Base-by-base conservation (phyloP, 2,329 filamentous ascomycete species). In the Microcera coccophila region DNA sequence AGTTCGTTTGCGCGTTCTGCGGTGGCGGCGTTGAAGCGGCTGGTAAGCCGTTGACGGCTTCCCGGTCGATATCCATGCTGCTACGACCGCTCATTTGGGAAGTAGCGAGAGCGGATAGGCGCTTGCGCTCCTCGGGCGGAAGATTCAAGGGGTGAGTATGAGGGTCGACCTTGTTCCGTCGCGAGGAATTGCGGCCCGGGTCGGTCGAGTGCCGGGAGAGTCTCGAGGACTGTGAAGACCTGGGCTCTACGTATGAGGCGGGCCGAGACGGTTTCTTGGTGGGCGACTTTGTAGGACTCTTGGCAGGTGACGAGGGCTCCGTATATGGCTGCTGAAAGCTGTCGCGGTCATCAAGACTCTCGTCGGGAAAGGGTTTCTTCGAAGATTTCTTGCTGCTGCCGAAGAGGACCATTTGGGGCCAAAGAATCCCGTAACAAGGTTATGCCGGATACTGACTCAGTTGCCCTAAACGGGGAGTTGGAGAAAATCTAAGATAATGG, bases 131-230 rank as follows among this genome's bases (percentile, higher is more conserved):
- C 71, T 95, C 90, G 36, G 90, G 90, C 2, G 85, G 89, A 17
- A 95, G 80, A 61, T 96, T 96, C 39, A 96, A 78, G 29, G 91
- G 91, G 66, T 96, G 90, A 3, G 82, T 85, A 63, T 91, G 79
- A 51, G 75, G 74, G 62, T 87, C 82, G 60, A 73, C 67, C 62
- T 79, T 80, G 56, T 68, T 69, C 50, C 76, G 71, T 42, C 76
- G 72, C 24, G 63, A 70, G 16, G 29, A 50, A n/a, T n/a, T n/a
- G n/a, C n/a, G 50, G 39, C 66, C 65, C 18, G 71, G 65, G 45
- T 78, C 74, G 45, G 71, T 73, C 28, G 74, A 66, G 48, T 75
- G 69, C 47, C 74, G 70, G 42, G 64, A 78, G 40, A 72, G 61
- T 45, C 73, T 67, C 44, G 70, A 70, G 38, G 61, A 64, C 49